Evolutionary conservation across 1,284 basidiomycete species (phyloP), one percentile per base, ranked within the genome.

Genomic region (Coniferiporia weirii): DNA sequence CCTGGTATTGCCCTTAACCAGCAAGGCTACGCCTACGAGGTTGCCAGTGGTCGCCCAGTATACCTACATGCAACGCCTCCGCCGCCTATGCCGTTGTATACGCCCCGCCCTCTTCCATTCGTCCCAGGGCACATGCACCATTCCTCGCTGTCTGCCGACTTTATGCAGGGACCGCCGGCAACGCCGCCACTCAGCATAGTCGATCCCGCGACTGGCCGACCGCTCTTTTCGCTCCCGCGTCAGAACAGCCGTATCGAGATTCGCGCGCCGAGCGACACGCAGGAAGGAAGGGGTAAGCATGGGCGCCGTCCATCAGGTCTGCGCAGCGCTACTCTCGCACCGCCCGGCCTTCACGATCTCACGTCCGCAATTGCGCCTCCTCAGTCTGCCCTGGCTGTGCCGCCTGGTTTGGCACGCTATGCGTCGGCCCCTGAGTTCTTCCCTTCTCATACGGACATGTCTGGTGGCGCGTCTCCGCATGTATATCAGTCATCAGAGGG

Each of bases 21-120:
- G 52, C 83, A 85, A 56, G 91, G 89, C 40, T 80, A 89, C 73
- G 78, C 88, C 22, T 93, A 86, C 69, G 89, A 91, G 69, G 69
- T 91, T 57, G 82, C 87, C 9, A 91, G 87, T 5, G 89, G 90
- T 32, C 86, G 86, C 44, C 82, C 87, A 6, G 84, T 92, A 36
- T 87, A 85, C 65, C 75, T 91, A 15, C 84, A 81, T 63, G 74
- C 80, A 40, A 76, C 80, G 7, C 79, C 82, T 20, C 71, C 73
- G 3, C 57, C 57, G 8, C 74, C 78, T 15, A 79, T 58, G 9
- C 60, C 64, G 3, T 51, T 89, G 72, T 89, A 83, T 68, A 82
- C 81, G 49, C 84, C 85, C 53, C 84, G 80, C 17, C 83, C 85
- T 19, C 66, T 82, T 19, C 70, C 74, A 12, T 83, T 82, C 65